A percentile compares a stretch with the other conserved stretches of the same genome.
These are phyloP conservation scores for Chrysanthemum makinoi DNA, from an alignment of 129 eudicot species.

Conservation along the genomic window DNA sequence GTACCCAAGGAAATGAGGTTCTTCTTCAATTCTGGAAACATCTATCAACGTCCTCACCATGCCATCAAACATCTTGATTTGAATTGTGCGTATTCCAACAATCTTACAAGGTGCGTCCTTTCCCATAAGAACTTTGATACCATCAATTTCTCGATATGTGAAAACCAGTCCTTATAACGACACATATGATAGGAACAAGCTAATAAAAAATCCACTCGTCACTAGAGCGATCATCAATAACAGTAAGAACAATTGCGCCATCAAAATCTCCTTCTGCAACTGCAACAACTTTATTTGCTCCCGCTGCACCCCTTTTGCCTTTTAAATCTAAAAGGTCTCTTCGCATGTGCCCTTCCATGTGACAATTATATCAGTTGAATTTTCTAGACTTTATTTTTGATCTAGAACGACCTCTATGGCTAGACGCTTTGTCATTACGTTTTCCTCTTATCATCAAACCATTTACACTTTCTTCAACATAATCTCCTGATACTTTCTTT, in stretches of 20 bases:
- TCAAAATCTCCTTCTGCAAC: not conserved
- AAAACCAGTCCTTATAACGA: not conserved
- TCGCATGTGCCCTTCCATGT: not conserved
- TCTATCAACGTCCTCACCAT: slow-evolving; percentile 15
- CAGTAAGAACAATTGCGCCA: not conserved
- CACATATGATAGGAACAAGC: slow-evolving; percentile 2
- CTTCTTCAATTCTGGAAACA: slow-evolving; percentile 14
- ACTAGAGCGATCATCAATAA: not conserved
- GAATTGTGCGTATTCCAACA: slow-evolving; percentile 11
- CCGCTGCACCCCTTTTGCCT: not conserved
- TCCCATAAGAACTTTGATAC: slow-evolving; percentile 14
- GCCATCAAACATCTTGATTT: slow-evolving; percentile 23
- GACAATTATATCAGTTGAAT: not conserved
- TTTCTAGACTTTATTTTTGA: not conserved
- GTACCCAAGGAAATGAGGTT: slow-evolving; percentile 13
- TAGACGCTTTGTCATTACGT: not conserved
- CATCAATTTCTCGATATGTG: not conserved
- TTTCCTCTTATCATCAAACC: not conserved
- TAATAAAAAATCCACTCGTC: not conserved
- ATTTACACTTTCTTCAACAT: not conserved
- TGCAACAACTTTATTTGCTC: not conserved
- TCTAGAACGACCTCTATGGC: not conserved
- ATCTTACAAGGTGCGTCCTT: slow-evolving; percentile 16
- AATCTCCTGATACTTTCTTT: not conserved
- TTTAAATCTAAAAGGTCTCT: not conserved